A percentile compares a stretch with the other conserved stretches of the same genome.
phyloP scores from a whole-genome alignment of 768 basidiomycete species.

The Boletus reticuloceps region DNA sequence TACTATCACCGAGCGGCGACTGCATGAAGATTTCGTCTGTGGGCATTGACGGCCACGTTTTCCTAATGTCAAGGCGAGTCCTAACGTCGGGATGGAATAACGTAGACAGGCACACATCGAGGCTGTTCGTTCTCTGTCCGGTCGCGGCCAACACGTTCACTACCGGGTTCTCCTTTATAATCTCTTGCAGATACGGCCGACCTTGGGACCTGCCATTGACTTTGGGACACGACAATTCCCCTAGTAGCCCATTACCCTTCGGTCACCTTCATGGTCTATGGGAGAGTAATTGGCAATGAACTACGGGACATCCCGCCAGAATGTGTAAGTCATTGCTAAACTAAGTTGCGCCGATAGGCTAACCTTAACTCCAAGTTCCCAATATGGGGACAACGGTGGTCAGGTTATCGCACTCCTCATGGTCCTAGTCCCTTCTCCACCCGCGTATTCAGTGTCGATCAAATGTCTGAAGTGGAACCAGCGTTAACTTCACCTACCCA shows the following conservation, averaged over 20 bases:
- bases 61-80: conserved; percentile 19
- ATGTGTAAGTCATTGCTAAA: conserved; percentile 20
- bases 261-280: conserved; percentile 21
- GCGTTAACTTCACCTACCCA: conserved; percentile 21
- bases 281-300: conserved; percentile 30
- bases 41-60: conserved; percentile 25
- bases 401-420: conserved; percentile 18
- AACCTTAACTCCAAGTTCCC: conserved; percentile 22
- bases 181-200: conserved; percentile 13
- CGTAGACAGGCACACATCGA: conserved; percentile 10
- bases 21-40: conserved; percentile 6
- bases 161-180: conserved; percentile 25
- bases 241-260: conserved; percentile 15
- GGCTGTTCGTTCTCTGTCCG: conserved; percentile 27
- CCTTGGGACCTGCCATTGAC: conserved; percentile 10
- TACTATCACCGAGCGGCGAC: conserved; percentile 15
- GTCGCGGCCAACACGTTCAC: conserved; percentile 21
- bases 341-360: not conserved
- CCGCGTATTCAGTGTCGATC: conserved; percentile 16
- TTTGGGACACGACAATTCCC: conserved; percentile 14
- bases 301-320: conserved; percentile 30
- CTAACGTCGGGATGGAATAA: conserved; percentile 15
- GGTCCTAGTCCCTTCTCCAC: conserved; percentile 28
- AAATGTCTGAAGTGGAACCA: conserved; percentile 22
- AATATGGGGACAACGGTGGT: conserved; percentile 34